Percentiles rank a stretch among this genome's conserved stretches.
phyloP scores from a whole-genome alignment of 305 asterid species.

The Nicotiana rustica region DNA sequence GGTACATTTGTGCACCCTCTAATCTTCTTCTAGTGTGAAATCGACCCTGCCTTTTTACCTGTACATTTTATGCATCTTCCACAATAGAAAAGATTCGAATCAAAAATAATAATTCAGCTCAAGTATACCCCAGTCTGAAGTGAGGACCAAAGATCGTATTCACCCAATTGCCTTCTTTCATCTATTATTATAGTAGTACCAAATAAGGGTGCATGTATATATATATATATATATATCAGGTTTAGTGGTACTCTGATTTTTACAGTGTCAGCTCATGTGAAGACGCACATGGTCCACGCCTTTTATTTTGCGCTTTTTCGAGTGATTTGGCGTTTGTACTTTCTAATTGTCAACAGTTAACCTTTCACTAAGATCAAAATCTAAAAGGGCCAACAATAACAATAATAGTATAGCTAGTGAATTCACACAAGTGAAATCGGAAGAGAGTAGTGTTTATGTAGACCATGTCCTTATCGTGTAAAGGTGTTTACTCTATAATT shows the following conservation, averaged over 20 bases:
- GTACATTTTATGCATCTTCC: not conserved
- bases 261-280: constrained; percentile 1
- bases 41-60: not conserved
- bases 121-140: not conserved
- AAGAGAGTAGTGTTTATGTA: too few relatives aligned
- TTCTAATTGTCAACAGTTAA: too few relatives aligned
- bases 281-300: not conserved
- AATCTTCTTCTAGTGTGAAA: constrained; percentile 8
- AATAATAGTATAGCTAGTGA: too few relatives aligned
- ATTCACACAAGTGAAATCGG: too few relatives aligned
- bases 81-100: not conserved
- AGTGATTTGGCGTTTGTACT: too few relatives aligned
- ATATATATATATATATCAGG: not conserved
- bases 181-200: not conserved
- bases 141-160: constrained; percentile 2
- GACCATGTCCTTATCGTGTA: accelerated
- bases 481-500: too few relatives aligned
- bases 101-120: not conserved
- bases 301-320: too few relatives aligned
- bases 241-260: not conserved
- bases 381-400: too few relatives aligned
- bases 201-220: not conserved
- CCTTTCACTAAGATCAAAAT: too few relatives aligned
- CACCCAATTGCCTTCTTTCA: constrained; percentile 29
- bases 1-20: not conserved